Evolutionary conservation across 306 rosid species (phyloP), one percentile per base, ranked within the genome.

Genomic region (Senna siamea): DNA sequence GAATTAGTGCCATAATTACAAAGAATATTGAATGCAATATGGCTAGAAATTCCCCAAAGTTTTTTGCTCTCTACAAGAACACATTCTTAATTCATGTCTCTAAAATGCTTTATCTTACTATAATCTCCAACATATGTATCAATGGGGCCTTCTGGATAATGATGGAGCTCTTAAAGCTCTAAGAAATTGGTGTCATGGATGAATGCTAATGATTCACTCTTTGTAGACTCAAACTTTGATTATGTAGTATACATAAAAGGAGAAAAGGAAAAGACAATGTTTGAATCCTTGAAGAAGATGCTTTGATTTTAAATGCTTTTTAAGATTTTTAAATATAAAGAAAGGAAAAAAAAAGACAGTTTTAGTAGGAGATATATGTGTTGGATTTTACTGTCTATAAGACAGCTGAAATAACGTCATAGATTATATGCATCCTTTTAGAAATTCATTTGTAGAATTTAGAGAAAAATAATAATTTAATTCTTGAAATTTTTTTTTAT

Each of bases 1-100:
- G 96, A 88, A 62, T 92, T 90, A 35, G 88, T 56, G 0, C 87
- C 98, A 79, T 90, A 92, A 8, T 92, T 92, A 76, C 98, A 92
- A 13, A 86, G 72, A 34, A 92, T 88, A 14, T 89, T 85, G 66
- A 92, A 92, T 15, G 93, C 94, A 70, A 92, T 92, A 17, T 96
- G 97, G 15, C 81, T 90, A 41, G 93, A 96, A 83, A 92, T 92
- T 1, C 18, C 5, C 97, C 97, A 92, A 35, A 92, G 80, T 85
- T 89, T 92, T 1, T 52, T 7, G 5, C 86, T 76, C 56, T 89
- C 97, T 20, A 61, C 2, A 66, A 23, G 52, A 68, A 76, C 2
- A 92, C 75, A 61, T 14, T 13, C 57, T 77, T 83, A n/a, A n/a
- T n/a, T 26, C 2, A 74, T 7, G 69, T 87, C 88, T 6, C 20